A percentile compares a stretch with the other conserved stretches of the same genome.
Conservation (phyloP, 768 basidiomycete species). For the Pulveroboletus sp. region DNA sequence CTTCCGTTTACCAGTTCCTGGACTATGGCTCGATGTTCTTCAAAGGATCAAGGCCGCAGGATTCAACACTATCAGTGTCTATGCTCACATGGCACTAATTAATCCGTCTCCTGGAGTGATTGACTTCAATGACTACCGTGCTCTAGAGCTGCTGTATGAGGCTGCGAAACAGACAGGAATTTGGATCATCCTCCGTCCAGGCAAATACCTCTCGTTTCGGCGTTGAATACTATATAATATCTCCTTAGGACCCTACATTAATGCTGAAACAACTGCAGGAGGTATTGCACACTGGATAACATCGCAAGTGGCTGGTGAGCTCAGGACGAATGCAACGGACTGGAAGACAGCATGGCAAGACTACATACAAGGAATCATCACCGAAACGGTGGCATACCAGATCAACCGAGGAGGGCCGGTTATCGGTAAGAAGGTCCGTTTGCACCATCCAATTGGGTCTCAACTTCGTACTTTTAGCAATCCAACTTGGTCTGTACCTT, state of each 20-base stretch:
- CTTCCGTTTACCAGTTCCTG: constrained; percentile 74
- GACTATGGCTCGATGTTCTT: constrained; percentile 77
- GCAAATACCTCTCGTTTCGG: constrained; percentile 30
- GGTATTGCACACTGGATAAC: constrained; percentile 71
- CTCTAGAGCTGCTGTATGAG: constrained; percentile 65
- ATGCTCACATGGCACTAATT: constrained; percentile 74
- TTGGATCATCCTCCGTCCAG: constrained; percentile 77
- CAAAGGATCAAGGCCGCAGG: constrained; percentile 80
- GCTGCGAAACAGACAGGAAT: constrained; percentile 70
- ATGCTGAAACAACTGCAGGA: constrained; percentile 77
- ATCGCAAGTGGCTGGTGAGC: constrained; percentile 53
- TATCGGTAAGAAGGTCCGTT: constrained; percentile 44
- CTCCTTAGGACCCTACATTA: constrained; percentile 47
- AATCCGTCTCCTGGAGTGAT: constrained; percentile 72
- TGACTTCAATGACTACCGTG: constrained; percentile 69
- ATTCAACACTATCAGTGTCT: constrained; percentile 72
- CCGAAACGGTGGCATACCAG: constrained; percentile 58
- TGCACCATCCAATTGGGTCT: background rate
- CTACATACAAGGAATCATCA: constrained; percentile 65
- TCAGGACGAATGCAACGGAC: constrained; percentile 68
- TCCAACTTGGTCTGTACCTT: constrained; percentile 47
- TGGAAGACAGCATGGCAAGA: constrained; percentile 67
- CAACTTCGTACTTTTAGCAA: constrained; percentile 32
- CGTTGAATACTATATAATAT: background rate
- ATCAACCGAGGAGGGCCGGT: constrained; percentile 71